Evolutionary conservation across 2,329 filamentous ascomycete species (phyloP).

Genomic region (Trichophyton simii): DNA sequence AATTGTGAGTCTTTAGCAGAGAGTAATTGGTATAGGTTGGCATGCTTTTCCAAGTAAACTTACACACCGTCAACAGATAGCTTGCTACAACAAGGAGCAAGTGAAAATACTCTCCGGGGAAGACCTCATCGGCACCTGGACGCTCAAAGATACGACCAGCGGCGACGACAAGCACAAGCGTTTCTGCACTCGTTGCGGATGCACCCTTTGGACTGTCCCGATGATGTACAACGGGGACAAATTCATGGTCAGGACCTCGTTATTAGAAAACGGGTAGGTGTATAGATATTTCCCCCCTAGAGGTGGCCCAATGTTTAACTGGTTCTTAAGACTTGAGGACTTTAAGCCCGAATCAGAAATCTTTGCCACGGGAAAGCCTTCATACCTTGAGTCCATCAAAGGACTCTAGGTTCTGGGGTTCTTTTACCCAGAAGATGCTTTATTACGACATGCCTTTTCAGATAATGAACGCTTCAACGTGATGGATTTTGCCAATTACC

Average conservation of each 20-base stretch:
- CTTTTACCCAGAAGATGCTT: too few species aligned
- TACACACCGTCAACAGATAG: neutral
- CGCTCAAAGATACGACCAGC: neutral
- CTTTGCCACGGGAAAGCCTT: neutral
- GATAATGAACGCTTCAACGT: too few species aligned
- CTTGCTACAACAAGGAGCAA: neutral
- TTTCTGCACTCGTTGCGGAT: slow-evolving; percentile 4
- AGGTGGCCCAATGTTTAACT: neutral
- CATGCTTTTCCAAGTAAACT: neutral
- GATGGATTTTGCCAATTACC: neutral
- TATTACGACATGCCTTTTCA: too few species aligned
- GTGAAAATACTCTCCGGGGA: neutral
- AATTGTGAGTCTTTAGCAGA: neutral
- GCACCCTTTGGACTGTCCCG: slow-evolving; percentile 10
- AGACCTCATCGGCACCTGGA: neutral
- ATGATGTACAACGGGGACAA: neutral
- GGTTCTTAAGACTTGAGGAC: neutral
- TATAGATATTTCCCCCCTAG: neutral
- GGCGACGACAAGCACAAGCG: neutral
- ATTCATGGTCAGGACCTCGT: neutral
- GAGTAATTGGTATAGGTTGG: neutral
- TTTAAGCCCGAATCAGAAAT: neutral
- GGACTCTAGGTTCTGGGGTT: neutral
- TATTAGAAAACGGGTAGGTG: neutral
- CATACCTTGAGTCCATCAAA: neutral